Conservation (phyloP, 495 filamentous ascomycete genomes). For the Talaromyces thailandensis region DNA sequence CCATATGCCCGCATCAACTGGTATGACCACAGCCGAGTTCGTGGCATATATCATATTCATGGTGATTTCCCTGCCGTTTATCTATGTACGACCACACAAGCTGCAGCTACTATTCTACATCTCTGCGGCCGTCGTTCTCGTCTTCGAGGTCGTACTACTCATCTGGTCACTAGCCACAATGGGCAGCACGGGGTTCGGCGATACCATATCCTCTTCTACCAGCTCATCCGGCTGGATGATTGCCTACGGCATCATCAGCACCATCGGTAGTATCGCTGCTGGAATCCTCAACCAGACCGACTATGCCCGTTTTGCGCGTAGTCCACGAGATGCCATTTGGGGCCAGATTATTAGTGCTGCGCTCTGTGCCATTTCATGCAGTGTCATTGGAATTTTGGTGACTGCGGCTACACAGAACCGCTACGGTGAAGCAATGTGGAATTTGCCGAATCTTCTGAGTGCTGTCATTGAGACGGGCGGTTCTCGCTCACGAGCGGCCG, state of each 20-base stretch:
- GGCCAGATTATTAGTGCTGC: slow-evolving; percentile 12
- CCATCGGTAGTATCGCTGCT: slow-evolving; percentile 9
- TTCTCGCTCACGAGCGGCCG: slow-evolving; percentile 36
- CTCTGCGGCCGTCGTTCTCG: slow-evolving; percentile 28
- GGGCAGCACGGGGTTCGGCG: slow-evolving; percentile 26
- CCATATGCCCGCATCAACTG: slow-evolving; percentile 14
- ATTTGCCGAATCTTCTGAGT: slow-evolving; percentile 35
- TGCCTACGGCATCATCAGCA: slow-evolving; percentile 34
- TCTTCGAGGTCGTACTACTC: slow-evolving; percentile 4
- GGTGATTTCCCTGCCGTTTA: slow-evolving; percentile 35
- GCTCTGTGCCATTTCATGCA: slow-evolving; percentile 2
- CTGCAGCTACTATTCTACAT: slow-evolving; percentile 39
- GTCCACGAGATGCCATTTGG: slow-evolving; percentile 13
- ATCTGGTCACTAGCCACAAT: slow-evolving; percentile 11
- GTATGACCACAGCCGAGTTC: slow-evolving; percentile 18
- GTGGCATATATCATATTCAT: slow-evolving; percentile 27
- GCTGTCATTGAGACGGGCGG: slow-evolving; percentile 33
- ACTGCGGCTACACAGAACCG: slow-evolving; percentile 39
- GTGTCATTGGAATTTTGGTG: slow-evolving; percentile 35
- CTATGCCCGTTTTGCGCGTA: slow-evolving; percentile 16
- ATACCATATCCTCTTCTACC: slow-evolving; percentile 32
- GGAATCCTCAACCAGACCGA: slow-evolving; percentile 11
- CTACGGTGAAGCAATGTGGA: slow-evolving; percentile 43
- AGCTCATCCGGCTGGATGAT: slow-evolving; percentile 34
- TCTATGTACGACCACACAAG: slow-evolving; percentile 38